Evolutionary conservation across 176 grass and related monocot genomes (phyloP).

Genomic region (bread wheat (Triticum aestivum)): DNA sequence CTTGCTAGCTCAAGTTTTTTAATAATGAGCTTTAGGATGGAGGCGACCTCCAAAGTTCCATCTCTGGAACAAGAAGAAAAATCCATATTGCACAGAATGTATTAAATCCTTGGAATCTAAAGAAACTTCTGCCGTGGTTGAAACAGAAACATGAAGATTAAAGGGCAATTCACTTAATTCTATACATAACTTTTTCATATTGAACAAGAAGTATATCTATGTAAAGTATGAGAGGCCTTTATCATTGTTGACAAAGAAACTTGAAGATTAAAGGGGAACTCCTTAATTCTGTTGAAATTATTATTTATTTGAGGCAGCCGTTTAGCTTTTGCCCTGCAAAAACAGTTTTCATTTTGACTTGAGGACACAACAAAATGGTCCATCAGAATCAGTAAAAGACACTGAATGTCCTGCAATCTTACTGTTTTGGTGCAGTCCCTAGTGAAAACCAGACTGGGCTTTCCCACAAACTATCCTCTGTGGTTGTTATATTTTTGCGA

Average conservation of each 20-base stretch:
- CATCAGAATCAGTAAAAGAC: conserved; percentile 12
- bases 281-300: conserved; percentile 2
- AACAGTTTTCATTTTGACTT: conserved; percentile 30
- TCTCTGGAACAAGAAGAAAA: conserved; percentile 54
- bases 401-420: conserved; percentile 27
- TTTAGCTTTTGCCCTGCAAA: conserved; percentile 65
- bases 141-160: too few species aligned
- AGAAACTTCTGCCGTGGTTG: too few species aligned
- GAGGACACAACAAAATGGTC: background rate
- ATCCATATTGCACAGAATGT: background rate
- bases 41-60: conserved; percentile 54
- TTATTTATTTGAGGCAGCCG: conserved; percentile 68
- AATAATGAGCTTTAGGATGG: conserved; percentile 69
- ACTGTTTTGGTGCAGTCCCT: conserved; percentile 62
- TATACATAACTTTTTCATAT: too few species aligned
- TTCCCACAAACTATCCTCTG: conserved; percentile 32
- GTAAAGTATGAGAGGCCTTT: background rate
- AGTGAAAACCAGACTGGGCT: conserved; percentile 77
- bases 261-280: conserved; percentile 13
- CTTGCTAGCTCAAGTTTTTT: conserved; percentile 58
- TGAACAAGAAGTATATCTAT: too few species aligned
- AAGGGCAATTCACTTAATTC: too few species aligned
- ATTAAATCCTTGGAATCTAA: background rate
- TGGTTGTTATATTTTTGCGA: conserved; percentile 15
- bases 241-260: background rate